Evolutionary conservation across 805 yeast genomes (phyloP).

Genomic region (Cyberlindnera veronae): DNA sequence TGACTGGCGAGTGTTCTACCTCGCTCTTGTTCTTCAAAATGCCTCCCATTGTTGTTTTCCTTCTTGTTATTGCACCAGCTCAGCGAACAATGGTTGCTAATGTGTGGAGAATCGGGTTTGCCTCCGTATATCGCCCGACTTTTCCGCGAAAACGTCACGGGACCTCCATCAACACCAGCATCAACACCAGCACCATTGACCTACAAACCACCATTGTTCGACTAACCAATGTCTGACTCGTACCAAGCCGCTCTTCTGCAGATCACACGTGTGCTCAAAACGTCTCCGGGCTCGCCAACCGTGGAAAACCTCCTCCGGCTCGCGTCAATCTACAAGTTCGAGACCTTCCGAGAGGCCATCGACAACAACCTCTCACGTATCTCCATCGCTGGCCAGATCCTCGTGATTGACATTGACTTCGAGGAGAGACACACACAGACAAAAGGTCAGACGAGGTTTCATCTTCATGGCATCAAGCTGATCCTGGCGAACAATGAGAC

Average conservation of each 20-base stretch:
- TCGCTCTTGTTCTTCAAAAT: slow-evolving; percentile 50
- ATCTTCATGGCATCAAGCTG: slow-evolving; percentile 19
- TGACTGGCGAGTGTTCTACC: slow-evolving; percentile 23
- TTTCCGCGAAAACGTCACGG: too few species aligned
- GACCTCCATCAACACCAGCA: neutral
- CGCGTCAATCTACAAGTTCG: slow-evolving; percentile 27
- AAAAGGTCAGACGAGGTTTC: slow-evolving; percentile 15
- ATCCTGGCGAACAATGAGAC: slow-evolving; percentile 28
- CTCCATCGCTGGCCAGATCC: slow-evolving; percentile 28
- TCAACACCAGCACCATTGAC: neutral
- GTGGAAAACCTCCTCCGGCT: slow-evolving; percentile 26
- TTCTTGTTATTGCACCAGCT: neutral
- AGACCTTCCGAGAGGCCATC: slow-evolving; percentile 23
- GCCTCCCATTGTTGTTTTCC: slow-evolving; percentile 34
- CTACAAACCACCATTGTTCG: neutral
- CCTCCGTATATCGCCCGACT: too few species aligned
- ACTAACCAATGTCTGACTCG: slow-evolving; percentile 20
- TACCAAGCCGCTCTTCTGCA: slow-evolving; percentile 21
- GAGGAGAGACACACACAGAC: slow-evolving; percentile 6
- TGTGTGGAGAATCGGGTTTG: too few species aligned
- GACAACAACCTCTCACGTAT: slow-evolving; percentile 17
- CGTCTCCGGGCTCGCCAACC: slow-evolving; percentile 21
- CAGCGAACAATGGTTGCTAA: too few species aligned
- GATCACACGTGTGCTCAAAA: slow-evolving; percentile 22
- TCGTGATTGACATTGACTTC: slow-evolving; percentile 28